Conservation (phyloP, 78 protist species). For the Creolimax fragrantissima region DNA sequence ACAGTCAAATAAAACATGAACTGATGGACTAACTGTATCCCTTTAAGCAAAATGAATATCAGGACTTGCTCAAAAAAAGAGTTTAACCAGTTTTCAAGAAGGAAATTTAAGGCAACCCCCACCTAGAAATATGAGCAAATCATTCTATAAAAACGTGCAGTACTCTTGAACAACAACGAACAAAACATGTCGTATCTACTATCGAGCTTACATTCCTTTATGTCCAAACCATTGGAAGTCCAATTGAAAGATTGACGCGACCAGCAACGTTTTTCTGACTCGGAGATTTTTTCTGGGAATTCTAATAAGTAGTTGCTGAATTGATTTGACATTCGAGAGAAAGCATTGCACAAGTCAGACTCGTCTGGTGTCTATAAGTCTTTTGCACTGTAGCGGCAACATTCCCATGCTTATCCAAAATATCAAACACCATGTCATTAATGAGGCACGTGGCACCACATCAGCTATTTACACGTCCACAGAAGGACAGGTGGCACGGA, state of each 20-base stretch:
- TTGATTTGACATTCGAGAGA: neutral
- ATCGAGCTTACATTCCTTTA: too few relatives aligned
- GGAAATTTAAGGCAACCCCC: too few relatives aligned
- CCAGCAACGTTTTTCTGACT: neutral
- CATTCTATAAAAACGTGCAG: too few relatives aligned
- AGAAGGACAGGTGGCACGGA: neutral
- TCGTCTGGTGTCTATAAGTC: neutral
- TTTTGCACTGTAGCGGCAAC: neutral
- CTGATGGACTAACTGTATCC: too few relatives aligned
- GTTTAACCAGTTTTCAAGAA: too few relatives aligned
- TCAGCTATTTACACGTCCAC: neutral
- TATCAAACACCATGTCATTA: conserved; percentile 2
- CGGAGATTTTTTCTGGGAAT: neutral
- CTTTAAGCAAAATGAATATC: too few relatives aligned
- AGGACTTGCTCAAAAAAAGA: too few relatives aligned
- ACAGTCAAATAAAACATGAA: too few relatives aligned
- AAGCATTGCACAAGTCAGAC: neutral
- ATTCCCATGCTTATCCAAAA: neutral
- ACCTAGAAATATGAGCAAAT: too few relatives aligned
- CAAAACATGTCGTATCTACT: too few relatives aligned
- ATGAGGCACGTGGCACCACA: conserved; percentile 8
- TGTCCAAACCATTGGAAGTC: neutral
- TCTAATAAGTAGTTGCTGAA: neutral
- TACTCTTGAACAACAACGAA: too few relatives aligned
- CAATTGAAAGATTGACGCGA: neutral